phyloP scores from a whole-genome alignment of 805 yeast species.

The Ogataea glucozyma region DNA sequence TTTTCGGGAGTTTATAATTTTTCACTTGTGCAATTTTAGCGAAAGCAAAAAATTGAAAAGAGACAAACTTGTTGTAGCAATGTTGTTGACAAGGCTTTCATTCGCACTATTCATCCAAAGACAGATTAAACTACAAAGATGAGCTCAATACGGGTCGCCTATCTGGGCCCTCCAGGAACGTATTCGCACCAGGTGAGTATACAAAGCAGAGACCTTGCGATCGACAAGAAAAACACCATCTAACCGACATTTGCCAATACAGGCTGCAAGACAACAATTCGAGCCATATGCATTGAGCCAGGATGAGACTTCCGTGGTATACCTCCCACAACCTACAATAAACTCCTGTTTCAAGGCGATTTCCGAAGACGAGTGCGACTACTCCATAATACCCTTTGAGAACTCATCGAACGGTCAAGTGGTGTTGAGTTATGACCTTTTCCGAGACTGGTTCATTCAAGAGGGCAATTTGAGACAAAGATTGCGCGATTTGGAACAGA shows the following conservation, averaged over 20 bases:
- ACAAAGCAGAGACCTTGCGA: background rate
- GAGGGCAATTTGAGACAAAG: constrained; percentile 16
- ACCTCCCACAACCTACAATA: constrained; percentile 44
- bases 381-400: constrained; percentile 85
- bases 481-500: constrained; percentile 14
- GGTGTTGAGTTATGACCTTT: constrained; percentile 75
- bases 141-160: constrained; percentile 54
- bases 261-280: constrained; percentile 52
- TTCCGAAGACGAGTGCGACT: constrained; percentile 49
- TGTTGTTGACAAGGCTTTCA: too few species aligned
- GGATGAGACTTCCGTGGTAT: constrained; percentile 23
- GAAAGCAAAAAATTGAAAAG: too few species aligned
- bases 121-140: too few species aligned
- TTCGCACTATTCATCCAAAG: too few species aligned
- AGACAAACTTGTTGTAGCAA: too few species aligned
- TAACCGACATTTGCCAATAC: too few species aligned
- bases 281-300: constrained; percentile 24
- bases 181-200: constrained; percentile 78
- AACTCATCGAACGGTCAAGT: constrained; percentile 96
- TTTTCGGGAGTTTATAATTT: too few species aligned
- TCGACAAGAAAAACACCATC: too few species aligned
- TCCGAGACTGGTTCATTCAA: constrained; percentile 62
- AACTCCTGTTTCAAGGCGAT: constrained; percentile 64
- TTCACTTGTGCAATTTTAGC: too few species aligned
- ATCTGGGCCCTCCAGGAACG: constrained; percentile 88